Evolutionary conservation across 2,329 filamentous ascomycete species (phyloP), one percentile per base, ranked within the genome.

Genomic region (Balansia obtecta): DNA sequence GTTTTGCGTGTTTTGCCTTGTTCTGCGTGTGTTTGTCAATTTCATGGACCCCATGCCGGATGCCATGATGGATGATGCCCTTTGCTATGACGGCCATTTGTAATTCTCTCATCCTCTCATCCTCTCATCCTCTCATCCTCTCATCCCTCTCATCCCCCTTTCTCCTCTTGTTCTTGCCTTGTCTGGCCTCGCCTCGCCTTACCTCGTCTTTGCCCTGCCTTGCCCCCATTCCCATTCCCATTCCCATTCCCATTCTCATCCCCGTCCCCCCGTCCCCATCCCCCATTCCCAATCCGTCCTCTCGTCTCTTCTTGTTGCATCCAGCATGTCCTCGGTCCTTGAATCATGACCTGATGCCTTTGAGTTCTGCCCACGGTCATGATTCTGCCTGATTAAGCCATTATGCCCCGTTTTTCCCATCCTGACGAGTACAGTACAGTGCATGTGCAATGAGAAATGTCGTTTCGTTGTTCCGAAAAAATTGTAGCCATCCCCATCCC

Each of bases 401-500:
- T 49, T 41, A 47, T 32, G 55, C 55, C 55, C 55, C 55, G 55
- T 18, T 55, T 49, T 56, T 56, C 53, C 47, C 43, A 41, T 52
- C 45, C 48, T 52, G 51, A 45, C 48, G 44, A 50, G 51, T 48
- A 53, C 50, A 50, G 51, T 48, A 53, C 50, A 53, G 48, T 50
- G 51, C 51, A 46, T 37, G 52, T 51, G 46, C 43, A 51, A 53
- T 46, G 51, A 53, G 46, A 51, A 51, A 46, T 53, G 52, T 46
- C 46, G 49, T 51, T 51, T 53, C 48, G 52, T 49, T 43, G 52
- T 53, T 51, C 52, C 52, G 39, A 53, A 50, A 47, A 47, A 52
- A 52, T 53, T 57, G 58, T 57, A 59, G 58, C 59, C 59, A 60
- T 60, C 55, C 56, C 58, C 57, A 50, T 53, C 53, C 54, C 50